A percentile compares a stretch with the other conserved stretches of the same genome.
Evolutionary conservation across 257 asterid species (phyloP).

Genomic region (Salvia splendens): DNA sequence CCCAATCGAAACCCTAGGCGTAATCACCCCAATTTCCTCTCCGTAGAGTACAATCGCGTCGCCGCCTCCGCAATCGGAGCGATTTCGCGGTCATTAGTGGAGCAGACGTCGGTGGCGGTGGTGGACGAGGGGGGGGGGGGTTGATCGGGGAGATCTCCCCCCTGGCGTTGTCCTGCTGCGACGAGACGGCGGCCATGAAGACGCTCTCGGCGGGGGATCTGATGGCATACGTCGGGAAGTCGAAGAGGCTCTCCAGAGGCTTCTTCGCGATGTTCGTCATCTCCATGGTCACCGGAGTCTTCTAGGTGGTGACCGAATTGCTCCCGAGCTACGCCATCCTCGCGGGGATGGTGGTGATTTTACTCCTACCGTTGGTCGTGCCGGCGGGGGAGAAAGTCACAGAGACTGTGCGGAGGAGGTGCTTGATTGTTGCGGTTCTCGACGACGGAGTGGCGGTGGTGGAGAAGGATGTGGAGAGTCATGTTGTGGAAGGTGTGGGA

Average conservation of each 20-base stretch:
- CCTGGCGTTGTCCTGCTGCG: slow-evolving; percentile 55
- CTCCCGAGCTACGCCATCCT: background rate
- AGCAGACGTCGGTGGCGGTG: too few species aligned
- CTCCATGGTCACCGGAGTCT: background rate
- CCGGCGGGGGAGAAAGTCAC: slow-evolving; percentile 22
- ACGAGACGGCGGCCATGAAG: slow-evolving; percentile 65
- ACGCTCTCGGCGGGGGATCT: slow-evolving; percentile 83
- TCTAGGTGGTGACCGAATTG: background rate
- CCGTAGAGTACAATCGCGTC: too few species aligned
- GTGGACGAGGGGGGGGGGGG: too few species aligned
- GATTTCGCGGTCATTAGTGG: too few species aligned
- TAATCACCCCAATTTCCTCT: too few species aligned
- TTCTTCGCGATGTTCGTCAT: background rate
- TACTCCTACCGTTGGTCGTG: slow-evolving; percentile 8
- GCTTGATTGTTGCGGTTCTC: too few species aligned
- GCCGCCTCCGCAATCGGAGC: too few species aligned
- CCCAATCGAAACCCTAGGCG: too few species aligned
- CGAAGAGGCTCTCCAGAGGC: background rate
- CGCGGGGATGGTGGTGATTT: background rate
- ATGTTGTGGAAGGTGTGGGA: background rate
- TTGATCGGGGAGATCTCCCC: slow-evolving; percentile 86
- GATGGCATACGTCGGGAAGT: slow-evolving; percentile 48
- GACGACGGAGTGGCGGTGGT: too few species aligned
- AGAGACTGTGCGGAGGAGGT: background rate
- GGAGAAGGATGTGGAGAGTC: slow-evolving; percentile 8